Percentiles rank a stretch among this genome's conserved stretches.
Evolutionary conservation across 371 early-diverging fungal species (phyloP).

Genomic region (Mucor irregularis): DNA sequence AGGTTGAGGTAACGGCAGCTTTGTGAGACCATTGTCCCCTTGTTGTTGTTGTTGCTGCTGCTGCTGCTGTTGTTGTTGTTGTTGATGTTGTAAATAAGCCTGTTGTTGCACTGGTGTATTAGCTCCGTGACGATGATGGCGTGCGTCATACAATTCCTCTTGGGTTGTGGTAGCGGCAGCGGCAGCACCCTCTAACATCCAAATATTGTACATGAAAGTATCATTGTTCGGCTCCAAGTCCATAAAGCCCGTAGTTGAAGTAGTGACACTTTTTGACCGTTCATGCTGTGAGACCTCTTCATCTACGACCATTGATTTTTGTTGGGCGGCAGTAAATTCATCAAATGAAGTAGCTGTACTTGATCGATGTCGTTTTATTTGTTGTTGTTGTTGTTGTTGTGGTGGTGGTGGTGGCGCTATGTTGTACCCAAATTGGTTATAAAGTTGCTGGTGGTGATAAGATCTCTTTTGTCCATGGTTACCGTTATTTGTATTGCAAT

Average conservation of each 20-base stretch:
- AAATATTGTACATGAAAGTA: background rate
- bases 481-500: background rate
- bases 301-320: background rate
- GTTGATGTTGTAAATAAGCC: background rate
- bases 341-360: background rate
- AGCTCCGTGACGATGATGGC: background rate
- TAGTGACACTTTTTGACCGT: background rate
- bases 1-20: slow-evolving; percentile 20
- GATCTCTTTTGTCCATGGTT: background rate
- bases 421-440: background rate
- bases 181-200: background rate
- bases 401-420: background rate
- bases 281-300: background rate
- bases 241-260: background rate
- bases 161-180: background rate
- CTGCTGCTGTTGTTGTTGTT: background rate
- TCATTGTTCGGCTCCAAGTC: background rate
- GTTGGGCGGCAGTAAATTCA: background rate
- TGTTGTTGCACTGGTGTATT: background rate
- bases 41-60: background rate
- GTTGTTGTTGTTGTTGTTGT: no score
- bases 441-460: background rate
- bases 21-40: background rate
- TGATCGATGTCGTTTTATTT: background rate
- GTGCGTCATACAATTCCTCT: background rate